These are phyloP conservation scores for Akanthomyces dipterigenus DNA, from an alignment of 2,329 filamentous ascomycete species.

Conservation along the genomic window DNA sequence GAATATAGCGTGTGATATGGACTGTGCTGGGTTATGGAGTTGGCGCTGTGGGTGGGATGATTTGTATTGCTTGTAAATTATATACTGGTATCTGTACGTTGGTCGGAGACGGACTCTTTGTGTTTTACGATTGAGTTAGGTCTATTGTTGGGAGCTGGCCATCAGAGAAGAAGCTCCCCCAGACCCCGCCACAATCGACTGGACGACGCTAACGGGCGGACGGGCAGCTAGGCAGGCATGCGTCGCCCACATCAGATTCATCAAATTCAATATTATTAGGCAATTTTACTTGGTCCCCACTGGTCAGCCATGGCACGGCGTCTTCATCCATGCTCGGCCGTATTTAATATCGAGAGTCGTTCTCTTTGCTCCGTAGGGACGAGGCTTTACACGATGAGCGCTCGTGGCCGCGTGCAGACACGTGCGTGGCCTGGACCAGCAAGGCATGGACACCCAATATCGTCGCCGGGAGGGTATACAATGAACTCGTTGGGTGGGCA, in stretches of 20 bases:
- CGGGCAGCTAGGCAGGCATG: background rate
- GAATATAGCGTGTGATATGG: background rate
- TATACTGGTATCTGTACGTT: background rate
- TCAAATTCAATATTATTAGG: slow-evolving; percentile 9
- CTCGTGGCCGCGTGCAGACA: too few relatives aligned
- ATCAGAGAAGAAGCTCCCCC: background rate
- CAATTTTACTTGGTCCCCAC: slow-evolving; percentile 7
- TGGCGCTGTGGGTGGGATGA: background rate
- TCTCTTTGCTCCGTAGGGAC: background rate
- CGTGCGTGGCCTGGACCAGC: too few relatives aligned
- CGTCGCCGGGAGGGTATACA: too few relatives aligned
- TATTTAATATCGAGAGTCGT: background rate
- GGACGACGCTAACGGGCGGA: background rate
- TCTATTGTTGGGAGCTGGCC: too few relatives aligned
- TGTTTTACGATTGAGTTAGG: background rate
- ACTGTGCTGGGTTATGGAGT: background rate
- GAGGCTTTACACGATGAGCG: background rate
- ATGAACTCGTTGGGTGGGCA: too few relatives aligned
- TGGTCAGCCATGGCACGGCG: background rate
- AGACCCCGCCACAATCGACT: background rate
- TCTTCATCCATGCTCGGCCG: background rate
- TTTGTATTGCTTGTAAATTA: background rate
- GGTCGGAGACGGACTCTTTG: background rate
- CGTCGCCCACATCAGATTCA: background rate
- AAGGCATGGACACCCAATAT: too few relatives aligned